Evolutionary conservation across 371 early-diverging fungal species (phyloP).

Genomic region (Quaeritorhiza haematococci): DNA sequence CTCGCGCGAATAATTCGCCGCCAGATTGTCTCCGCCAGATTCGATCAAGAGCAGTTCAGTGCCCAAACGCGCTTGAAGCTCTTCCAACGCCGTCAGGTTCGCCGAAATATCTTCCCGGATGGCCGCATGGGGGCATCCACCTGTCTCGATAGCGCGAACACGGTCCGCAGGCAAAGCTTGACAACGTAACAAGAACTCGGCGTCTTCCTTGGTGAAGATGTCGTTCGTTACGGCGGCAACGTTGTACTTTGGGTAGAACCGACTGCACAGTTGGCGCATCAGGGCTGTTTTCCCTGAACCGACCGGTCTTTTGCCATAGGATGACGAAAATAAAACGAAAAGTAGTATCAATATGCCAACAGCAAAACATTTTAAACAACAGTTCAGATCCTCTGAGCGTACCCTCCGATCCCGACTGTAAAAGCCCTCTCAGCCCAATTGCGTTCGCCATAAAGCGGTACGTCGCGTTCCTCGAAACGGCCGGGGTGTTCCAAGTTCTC

Average conservation of each 20-base stretch:
- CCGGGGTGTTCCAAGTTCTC: conserved; percentile 87
- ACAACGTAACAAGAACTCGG: conserved; percentile 84
- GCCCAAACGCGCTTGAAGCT: conserved; percentile 75
- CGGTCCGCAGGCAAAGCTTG: conserved; percentile 80
- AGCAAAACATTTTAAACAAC: too few species aligned
- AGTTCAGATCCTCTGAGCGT: conserved; percentile 20
- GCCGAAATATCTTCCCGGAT: conserved; percentile 93
- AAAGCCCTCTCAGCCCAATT: conserved; percentile 89
- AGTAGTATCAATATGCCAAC: not conserved
- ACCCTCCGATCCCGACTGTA: conserved; percentile 93
- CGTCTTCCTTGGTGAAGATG: conserved; percentile 66
- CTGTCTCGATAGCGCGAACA: conserved; percentile 86
- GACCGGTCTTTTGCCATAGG: conserved; percentile 62
- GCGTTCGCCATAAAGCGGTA: conserved; percentile 63
- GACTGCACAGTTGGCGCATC: conserved; percentile 82
- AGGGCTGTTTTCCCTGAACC: conserved; percentile 94
- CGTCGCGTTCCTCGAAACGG: conserved; percentile 68
- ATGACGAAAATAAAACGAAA: not conserved
- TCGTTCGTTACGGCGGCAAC: conserved; percentile 61
- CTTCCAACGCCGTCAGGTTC: conserved; percentile 85
- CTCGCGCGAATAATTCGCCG: conserved; percentile 73
- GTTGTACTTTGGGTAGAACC: conserved; percentile 69
- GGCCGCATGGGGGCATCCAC: conserved; percentile 94
- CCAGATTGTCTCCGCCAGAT: conserved; percentile 90
- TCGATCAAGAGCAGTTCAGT: conserved; percentile 83